A percentile compares a stretch with the other conserved stretches of the same genome.
These are phyloP conservation scores for Eimeria falciformis DNA, from an alignment of 169 alveolate species.

Conservation along the genomic window DNA sequence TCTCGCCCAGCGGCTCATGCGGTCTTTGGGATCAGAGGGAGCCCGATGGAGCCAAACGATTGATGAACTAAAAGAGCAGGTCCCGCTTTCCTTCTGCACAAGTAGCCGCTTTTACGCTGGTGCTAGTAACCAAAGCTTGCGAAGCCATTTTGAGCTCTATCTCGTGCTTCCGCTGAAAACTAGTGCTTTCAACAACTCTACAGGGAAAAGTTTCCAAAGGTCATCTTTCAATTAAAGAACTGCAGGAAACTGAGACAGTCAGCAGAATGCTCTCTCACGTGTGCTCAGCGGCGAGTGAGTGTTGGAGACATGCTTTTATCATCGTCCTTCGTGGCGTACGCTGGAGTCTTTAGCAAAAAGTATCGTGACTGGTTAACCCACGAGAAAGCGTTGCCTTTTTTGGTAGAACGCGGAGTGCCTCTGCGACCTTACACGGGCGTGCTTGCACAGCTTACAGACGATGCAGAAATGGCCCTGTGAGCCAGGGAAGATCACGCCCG, in stretches of 20 bases:
- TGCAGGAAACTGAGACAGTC: too few relatives aligned
- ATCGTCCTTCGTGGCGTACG: slow-evolving; percentile 95
- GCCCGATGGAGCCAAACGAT: slow-evolving; percentile 95
- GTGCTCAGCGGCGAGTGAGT: slow-evolving; percentile 87
- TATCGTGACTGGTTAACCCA: slow-evolving; percentile 92
- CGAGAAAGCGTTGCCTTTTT: slow-evolving; percentile 86
- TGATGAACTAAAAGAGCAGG: slow-evolving; percentile 87
- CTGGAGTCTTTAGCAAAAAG: slow-evolving; percentile 96
- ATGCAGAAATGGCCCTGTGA: slow-evolving; percentile 91
- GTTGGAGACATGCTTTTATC: slow-evolving; percentile 95
- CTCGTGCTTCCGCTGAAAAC: too few relatives aligned
- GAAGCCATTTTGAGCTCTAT: too few relatives aligned
- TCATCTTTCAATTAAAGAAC: background rate
- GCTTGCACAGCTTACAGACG: slow-evolving; percentile 90
- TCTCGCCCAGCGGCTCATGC: slow-evolving; percentile 94
- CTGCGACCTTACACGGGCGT: slow-evolving; percentile 90
- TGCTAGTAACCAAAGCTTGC: too few relatives aligned
- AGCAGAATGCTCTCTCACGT: background rate
- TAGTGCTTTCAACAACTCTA: too few relatives aligned
- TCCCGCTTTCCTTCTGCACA: too few relatives aligned
- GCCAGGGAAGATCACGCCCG: too few relatives aligned
- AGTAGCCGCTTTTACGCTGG: too few relatives aligned
- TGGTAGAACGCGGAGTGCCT: slow-evolving; percentile 89
- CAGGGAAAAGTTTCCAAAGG: too few relatives aligned
- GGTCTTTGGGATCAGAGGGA: slow-evolving; percentile 95